phyloP scores from a whole-genome alignment of 2,329 filamentous ascomycete species.

The Eutypa lata region DNA sequence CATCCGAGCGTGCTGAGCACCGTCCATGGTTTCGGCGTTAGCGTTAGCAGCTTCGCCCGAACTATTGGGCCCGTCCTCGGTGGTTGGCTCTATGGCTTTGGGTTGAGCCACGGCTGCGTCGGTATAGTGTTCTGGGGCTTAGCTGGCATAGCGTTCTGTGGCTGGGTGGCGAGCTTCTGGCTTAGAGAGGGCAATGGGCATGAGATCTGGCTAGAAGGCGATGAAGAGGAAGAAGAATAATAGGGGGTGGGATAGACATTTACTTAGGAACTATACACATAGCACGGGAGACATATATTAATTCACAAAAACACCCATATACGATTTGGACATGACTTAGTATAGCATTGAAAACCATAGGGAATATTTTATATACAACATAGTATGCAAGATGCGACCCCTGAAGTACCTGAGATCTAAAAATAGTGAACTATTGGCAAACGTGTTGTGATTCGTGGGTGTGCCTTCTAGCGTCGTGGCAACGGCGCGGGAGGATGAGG shows the following conservation, averaged over 20 bases:
- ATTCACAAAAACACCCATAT: background rate
- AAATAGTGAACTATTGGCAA: background rate
- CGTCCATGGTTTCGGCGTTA: constrained; percentile 53
- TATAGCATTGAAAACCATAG: no score
- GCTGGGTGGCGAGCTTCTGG: constrained; percentile 49
- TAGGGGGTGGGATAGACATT: constrained; percentile 4
- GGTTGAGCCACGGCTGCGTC: constrained; percentile 54
- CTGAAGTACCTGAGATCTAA: background rate
- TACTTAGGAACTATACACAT: background rate
- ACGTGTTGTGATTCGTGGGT: constrained; percentile 14
- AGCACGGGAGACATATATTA: background rate
- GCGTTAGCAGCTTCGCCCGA: constrained; percentile 53
- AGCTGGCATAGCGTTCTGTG: constrained; percentile 45
- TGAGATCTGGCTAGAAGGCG: constrained; percentile 62
- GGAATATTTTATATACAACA: no score
- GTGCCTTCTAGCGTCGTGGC: constrained; percentile 16
- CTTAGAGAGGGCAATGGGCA: constrained; percentile 62
- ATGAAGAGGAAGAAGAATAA: constrained; percentile 43
- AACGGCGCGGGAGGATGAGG: constrained; percentile 16
- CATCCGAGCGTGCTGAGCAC: constrained; percentile 46
- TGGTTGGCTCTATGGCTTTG: constrained; percentile 59
- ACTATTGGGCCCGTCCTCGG: constrained; percentile 59
- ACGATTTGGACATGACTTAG: background rate
- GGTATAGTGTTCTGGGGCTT: constrained; percentile 59
- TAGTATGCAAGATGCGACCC: no score